Evolutionary conservation across 2,329 filamentous ascomycete genomes (phyloP).

Genomic region (Iodosphaeria phyllophila): DNA sequence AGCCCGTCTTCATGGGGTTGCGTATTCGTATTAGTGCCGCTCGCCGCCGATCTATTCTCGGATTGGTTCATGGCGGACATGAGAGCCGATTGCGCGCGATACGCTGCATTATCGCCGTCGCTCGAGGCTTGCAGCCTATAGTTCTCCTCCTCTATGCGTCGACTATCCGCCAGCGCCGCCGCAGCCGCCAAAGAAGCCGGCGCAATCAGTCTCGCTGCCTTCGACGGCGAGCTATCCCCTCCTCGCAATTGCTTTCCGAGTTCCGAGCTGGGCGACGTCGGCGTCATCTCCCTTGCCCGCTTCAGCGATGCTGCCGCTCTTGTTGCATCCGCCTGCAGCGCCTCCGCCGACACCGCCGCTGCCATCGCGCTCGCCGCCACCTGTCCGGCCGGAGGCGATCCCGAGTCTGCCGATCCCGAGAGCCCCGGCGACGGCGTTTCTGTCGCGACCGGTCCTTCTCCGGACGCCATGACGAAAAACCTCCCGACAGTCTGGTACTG

Average conservation of each 20-base stretch:
- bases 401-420: too few species aligned
- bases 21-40: too few species aligned
- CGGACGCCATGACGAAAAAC: conserved; percentile 39
- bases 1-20: too few species aligned
- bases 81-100: conserved; percentile 31
- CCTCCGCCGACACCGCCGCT: conserved; percentile 20
- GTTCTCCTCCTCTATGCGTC: conserved; percentile 26
- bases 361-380: too few species aligned
- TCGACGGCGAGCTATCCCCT: conserved; percentile 29
- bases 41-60: too few species aligned
- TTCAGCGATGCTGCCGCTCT: conserved; percentile 22
- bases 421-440: conserved; percentile 21
- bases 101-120: conserved; percentile 33
- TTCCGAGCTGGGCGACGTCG: conserved; percentile 16
- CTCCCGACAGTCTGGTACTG: too few species aligned
- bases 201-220: conserved; percentile 28
- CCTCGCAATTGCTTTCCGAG: conserved; percentile 13
- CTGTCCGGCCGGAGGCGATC: too few species aligned
- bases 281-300: conserved; percentile 26
- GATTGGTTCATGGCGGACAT: conserved; percentile 30
- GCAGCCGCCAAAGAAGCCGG: conserved; percentile 31
- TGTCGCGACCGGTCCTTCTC: conserved; percentile 31
- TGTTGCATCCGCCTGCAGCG: conserved; percentile 18
- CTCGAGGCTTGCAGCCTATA: conserved; percentile 20
- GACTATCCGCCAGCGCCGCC: conserved; percentile 34